A percentile compares a stretch with the other conserved stretches of the same genome.
phyloP scores from a whole-genome alignment of 257 asterid species.

The Parsonsia alboflavescens region DNA sequence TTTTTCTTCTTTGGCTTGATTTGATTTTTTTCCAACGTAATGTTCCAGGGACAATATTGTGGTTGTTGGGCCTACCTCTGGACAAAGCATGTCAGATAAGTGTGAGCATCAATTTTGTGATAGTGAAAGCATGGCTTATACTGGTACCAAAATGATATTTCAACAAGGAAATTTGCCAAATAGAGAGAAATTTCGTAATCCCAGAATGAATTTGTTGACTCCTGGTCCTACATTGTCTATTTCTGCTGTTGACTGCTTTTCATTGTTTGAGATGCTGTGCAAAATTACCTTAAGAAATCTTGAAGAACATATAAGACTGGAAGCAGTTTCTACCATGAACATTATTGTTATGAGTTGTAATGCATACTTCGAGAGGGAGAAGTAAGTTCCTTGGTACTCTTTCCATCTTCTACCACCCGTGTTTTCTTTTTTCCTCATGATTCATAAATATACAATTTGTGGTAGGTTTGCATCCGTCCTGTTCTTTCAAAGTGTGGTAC shows the following conservation, averaged over 20 bases:
- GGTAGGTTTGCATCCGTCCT: slow-evolving; percentile 53
- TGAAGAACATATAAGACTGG: slow-evolving; percentile 44
- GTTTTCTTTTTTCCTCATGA: slow-evolving; percentile 16
- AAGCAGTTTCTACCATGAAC: slow-evolving; percentile 77
- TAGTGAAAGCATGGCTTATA: slow-evolving; percentile 26
- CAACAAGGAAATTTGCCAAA: slow-evolving; percentile 29
- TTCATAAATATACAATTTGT: slow-evolving; percentile 16
- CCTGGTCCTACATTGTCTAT: slow-evolving; percentile 31
- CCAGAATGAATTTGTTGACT: slow-evolving; percentile 25
- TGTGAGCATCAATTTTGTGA: slow-evolving; percentile 31
- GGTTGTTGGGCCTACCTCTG: slow-evolving; percentile 35
- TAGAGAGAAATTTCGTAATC: slow-evolving; percentile 23
- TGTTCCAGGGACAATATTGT: slow-evolving; percentile 73
- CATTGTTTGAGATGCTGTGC: slow-evolving; percentile 59
- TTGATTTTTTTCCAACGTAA: slow-evolving; percentile 27
- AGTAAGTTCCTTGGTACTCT: slow-evolving; percentile 40
- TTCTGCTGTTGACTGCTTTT: slow-evolving; percentile 43
- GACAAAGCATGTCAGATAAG: slow-evolving; percentile 22
- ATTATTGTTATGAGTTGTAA: slow-evolving; percentile 62
- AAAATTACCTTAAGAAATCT: slow-evolving; percentile 37
- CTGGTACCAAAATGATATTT: slow-evolving; percentile 31
- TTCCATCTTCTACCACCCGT: slow-evolving; percentile 8
- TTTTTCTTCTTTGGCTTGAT: slow-evolving; percentile 41
- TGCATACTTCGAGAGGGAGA: slow-evolving; percentile 73
- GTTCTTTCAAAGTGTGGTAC: slow-evolving; percentile 54